phyloP scores from a whole-genome alignment of 2,329 filamentous ascomycete genomes.

The Phialophora expanda region DNA sequence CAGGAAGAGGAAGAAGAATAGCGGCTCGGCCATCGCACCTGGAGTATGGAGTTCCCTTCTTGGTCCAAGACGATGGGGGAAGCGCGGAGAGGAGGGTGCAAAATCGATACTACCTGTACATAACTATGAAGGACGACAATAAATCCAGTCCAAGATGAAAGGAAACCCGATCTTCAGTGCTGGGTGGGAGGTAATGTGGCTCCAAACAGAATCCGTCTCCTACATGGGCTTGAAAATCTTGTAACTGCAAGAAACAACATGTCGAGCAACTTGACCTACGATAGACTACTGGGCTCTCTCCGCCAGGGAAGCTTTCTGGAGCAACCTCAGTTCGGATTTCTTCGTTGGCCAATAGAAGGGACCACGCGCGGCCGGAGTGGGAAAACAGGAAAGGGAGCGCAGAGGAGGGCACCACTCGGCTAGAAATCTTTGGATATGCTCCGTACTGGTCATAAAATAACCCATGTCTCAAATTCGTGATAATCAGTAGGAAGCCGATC shows the following conservation, averaged over 20 bases:
- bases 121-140: conserved; percentile 26
- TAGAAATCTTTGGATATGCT: not conserved
- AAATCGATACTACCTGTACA: conserved; percentile 28
- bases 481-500: not conserved
- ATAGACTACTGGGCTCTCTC: not conserved
- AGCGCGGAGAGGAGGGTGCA: not conserved
- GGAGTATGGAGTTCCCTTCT: conserved; percentile 10
- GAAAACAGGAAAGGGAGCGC: not conserved
- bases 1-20: conserved; percentile 68
- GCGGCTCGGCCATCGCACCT: conserved; percentile 33
- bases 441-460: not conserved
- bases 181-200: not conserved
- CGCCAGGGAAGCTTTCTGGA: not conserved
- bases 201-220: not conserved
- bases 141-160: not conserved
- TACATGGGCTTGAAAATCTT: no score
- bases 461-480: not conserved
- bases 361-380: not conserved
- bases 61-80: conserved; percentile 3
- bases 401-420: not conserved
- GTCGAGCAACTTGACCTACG: not conserved
- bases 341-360: not conserved
- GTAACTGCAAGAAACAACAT: not conserved
- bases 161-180: not conserved
- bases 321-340: not conserved